Base-by-base conservation (phyloP, 2,329 filamentous ascomycete species). In the Diplodia corticola region DNA sequence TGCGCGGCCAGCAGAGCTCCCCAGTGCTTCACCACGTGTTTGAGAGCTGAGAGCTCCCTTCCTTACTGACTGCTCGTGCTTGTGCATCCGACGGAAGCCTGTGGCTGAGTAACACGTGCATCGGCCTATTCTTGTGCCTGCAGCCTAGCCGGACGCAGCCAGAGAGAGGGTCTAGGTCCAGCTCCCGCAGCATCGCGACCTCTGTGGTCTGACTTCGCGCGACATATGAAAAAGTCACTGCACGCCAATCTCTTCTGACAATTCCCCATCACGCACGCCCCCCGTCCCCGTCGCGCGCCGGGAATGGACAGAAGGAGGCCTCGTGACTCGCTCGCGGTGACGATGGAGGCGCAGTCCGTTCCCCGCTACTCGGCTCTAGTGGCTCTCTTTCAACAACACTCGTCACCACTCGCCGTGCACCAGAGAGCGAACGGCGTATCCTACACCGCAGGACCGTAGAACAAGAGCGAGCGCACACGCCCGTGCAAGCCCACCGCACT, bases 271-370 rank as follows among this genome's bases (percentile, higher is more conserved):
- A 20, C 4, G 40, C 40, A 44, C 40, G 40, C 20, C 40, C 40
- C 40, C 6, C 17, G n/a, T 37, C 10, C 40, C 40, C 40, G 40
- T 20, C 40, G 37, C 17, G 37, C 37, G 13, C 15, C 37, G 13
- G 37, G 37, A 15, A 40, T 10, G 33, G 24, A 6, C 22, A 10
- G 40, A 22, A 28, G 13, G 51, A 22, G 20, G 40, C 35, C 54
- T 44, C 35, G 54, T 57, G 54, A 57, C 54, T 35, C 35, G 54
- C 54, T 33, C 4, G 22, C 54, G 54, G 54, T 57, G 54, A 57
- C 54, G 54, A 44, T 44, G 22, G 54, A 35, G 54, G 54, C 54
- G 54, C 54, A 26, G 33, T 35, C 33, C 35, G 24, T 44, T 24
- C 54, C 54, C 48, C 24, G 40, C 17, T 44, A 44, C 17, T 7